Base-by-base conservation (phyloP, 495 filamentous ascomycete genomes). In the Daldinia caldariorum region DNA sequence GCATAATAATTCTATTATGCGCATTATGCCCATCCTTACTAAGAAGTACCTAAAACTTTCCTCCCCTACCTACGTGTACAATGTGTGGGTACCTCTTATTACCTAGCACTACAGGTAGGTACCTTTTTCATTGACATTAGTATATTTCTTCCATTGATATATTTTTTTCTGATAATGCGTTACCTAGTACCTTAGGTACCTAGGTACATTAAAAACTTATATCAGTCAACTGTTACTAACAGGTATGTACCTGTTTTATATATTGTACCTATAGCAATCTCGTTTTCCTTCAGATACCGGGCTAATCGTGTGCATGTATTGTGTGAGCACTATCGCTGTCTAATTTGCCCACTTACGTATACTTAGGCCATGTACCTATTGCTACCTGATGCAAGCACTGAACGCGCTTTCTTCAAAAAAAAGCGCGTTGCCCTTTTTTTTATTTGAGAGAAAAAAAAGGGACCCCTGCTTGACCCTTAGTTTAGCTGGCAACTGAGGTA, bases 381-480 rank as follows among this genome's bases (percentile, higher is more conserved):
- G 38, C 50, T 26, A 66, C 63, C 67, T 53, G 35, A 70, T 74
- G 75, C 75, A 77, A 77, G 66, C 75, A 77, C 75, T 77, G 72
- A 77, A 77, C 72, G 75, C 74, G 74, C 70, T 69, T 73, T 64
- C 43, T 43, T 20, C 22, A 22, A 47, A 47, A 38, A 37, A 61
- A 69, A 65, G 70, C 74, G 74, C 75, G 72, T 77, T 61, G 65
- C 49, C 58, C 64, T 70, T 31, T 50, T 37, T 50, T 18, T 26
- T 26, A 26, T 26, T 26, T n/a, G n/a, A 26, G 26, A 26, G 60
- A 67, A 62, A 67, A 72, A 64, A 22, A 56, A 13, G 56, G 56
- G 69, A 64, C 64, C 69, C 69, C 64, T 64, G 69, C 34, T 43
- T 16, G 47, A 38, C 53, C 53, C 53, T 56, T 56, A 35, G 32